These are phyloP conservation scores for Bacidia gigantensis DNA, from an alignment of 495 filamentous ascomycete species.

Conservation along the genomic window DNA sequence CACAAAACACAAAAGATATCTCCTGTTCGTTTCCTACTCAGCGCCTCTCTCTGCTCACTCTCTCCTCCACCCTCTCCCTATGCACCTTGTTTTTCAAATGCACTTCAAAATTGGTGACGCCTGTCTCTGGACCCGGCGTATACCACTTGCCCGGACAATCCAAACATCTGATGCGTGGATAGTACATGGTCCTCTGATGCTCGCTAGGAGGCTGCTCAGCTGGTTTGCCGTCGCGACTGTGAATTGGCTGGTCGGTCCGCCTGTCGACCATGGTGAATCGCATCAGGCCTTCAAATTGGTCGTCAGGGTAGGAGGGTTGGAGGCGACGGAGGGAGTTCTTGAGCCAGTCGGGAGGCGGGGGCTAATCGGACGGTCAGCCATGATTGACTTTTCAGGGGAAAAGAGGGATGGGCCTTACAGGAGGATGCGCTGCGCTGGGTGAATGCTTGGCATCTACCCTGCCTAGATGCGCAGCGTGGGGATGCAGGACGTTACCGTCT, in stretches of 20 bases:
- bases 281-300: slow-evolving; percentile 79
- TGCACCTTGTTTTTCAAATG: slow-evolving; percentile 74
- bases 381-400: neutral
- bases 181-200: slow-evolving; percentile 54
- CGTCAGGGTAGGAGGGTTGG: slow-evolving; percentile 50
- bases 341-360: slow-evolving; percentile 74
- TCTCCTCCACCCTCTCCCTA: slow-evolving; percentile 55
- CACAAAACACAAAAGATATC: no score
- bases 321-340: slow-evolving; percentile 47
- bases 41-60: no score
- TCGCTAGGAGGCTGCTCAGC: slow-evolving; percentile 35
- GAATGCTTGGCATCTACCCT: slow-evolving; percentile 18
- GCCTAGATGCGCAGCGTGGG: slow-evolving; percentile 20
- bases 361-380: slow-evolving; percentile 29
- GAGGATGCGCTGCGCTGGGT: slow-evolving; percentile 14
- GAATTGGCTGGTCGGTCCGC: slow-evolving; percentile 42
- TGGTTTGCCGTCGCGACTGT: slow-evolving; percentile 20
- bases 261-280: slow-evolving; percentile 64
- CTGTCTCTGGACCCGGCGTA: slow-evolving; percentile 68
- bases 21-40: no score
- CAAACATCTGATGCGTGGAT: slow-evolving; percentile 75
- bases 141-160: slow-evolving; percentile 93
- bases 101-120: slow-evolving; percentile 79
- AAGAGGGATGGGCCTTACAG: slow-evolving; percentile 8
- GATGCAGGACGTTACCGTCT: slow-evolving; percentile 15